A percentile compares a stretch with the other conserved stretches of the same genome.
These are phyloP conservation scores for Candida manassasensis DNA, from an alignment of 805 yeast genomes.

Conservation along the genomic window DNA sequence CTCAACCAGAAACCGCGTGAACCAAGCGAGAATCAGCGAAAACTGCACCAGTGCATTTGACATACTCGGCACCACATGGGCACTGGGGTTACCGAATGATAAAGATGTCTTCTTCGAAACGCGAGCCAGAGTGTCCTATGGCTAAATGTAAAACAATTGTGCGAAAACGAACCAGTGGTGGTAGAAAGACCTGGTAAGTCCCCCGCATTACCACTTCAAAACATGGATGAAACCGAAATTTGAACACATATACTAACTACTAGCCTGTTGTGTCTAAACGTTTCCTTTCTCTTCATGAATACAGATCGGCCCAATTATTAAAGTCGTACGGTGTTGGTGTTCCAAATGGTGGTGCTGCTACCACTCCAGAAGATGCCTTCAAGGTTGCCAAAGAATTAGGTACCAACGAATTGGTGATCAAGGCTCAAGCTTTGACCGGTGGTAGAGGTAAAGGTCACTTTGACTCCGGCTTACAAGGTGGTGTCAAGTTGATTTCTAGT, in stretches of 20 bases:
- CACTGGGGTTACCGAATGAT: no score
- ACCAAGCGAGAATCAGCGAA: no score
- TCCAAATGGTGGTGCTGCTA: slow-evolving; percentile 88
- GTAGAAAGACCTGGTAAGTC: neutral
- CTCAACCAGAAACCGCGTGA: no score
- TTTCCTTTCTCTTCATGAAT: slow-evolving; percentile 89
- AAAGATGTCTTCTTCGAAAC: no score
- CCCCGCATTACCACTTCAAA: no score
- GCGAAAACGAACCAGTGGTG: no score
- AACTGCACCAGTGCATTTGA: no score
- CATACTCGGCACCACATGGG: no score
- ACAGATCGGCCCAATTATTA: slow-evolving; percentile 86
- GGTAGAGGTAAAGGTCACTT: slow-evolving; percentile 99
- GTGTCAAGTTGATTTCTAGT: slow-evolving; percentile 83
- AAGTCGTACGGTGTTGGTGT: slow-evolving; percentile 82
- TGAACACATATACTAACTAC: slow-evolving; percentile 5
- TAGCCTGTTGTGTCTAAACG: slow-evolving; percentile 45
- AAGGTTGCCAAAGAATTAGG: slow-evolving; percentile 72
- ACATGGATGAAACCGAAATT: neutral
- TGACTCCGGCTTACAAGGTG: slow-evolving; percentile 93
- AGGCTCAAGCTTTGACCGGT: slow-evolving; percentile 98
- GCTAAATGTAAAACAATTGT: no score
- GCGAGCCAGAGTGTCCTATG: no score
- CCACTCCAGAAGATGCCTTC: slow-evolving; percentile 83
- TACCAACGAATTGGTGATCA: slow-evolving; percentile 82